Base-by-base conservation (phyloP, 2,329 filamentous ascomycete genomes). In the Akanthomyces muscarius region DNA sequence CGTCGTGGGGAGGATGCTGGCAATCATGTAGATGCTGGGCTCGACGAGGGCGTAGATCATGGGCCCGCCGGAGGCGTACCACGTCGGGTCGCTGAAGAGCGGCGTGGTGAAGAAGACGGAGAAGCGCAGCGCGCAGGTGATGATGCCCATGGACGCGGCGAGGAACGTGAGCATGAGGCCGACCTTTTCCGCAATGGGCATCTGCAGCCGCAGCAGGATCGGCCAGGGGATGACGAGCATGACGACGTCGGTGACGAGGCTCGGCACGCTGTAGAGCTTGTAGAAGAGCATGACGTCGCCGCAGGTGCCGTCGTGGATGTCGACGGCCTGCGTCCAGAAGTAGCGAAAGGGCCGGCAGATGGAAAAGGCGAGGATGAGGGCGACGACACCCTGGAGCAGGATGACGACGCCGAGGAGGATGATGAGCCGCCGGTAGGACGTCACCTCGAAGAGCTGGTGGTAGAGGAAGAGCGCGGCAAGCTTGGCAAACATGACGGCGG, bases 11-110 rank as follows among this genome's bases (percentile, higher is more conserved):
- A 65, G 42, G 30, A 65, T 65, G 23, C 63, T 65, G 10, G 63
- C 63, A 38, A 65, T 63, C 63, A 65, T 65, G 59, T 65, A 65
- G 30, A 63, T 65, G 16, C 60, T 63, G 23, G 63, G 63, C 47
- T 65, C 63, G 63, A 65, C 63, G 44, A 65, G 63, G 18, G 63
- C 60, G 55, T 65, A 65, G 11, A 65, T 63, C 60, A 65, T 65
- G 45, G 63, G 60, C 11, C 63, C 63, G 30, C 63, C 63, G 13
- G 63, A 65, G 38, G 63, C 63, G 38, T 65, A 65, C 63, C 63
- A 65, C 18, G 63, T 65, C 18, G 63, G 63, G 23, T 65, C 63
- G 13, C 18, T 44, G n/a, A 65, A 65, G 25, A 65, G 59, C 28
- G 63, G 63, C 30, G 51, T 50, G 14, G 63, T 65, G 55, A 65